phyloP scores from a whole-genome alignment of 139 green algal genomes.

The Ettlia oleoabundans region DNA sequence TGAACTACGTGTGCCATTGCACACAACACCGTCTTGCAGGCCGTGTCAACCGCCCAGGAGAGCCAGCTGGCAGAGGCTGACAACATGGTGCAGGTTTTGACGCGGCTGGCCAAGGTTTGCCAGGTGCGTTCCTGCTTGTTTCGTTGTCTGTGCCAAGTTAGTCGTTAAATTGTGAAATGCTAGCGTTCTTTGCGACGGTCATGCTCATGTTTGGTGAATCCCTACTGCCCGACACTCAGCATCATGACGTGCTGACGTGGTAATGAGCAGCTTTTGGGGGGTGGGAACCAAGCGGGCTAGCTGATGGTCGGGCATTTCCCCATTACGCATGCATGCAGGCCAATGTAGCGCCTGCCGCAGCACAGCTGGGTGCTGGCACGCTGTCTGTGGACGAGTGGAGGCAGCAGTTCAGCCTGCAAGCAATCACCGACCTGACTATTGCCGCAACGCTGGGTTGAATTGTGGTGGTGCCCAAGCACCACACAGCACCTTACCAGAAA shows the following conservation, averaged over 20 bases:
- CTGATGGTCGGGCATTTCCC: not conserved
- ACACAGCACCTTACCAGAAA: too few species aligned
- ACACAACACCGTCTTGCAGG: too few species aligned
- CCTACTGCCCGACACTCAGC: not conserved
- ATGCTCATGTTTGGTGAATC: not conserved
- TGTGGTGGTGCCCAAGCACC: too few species aligned
- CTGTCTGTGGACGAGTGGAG: conserved; percentile 14
- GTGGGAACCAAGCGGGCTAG: too few species aligned
- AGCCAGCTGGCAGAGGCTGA: conserved; percentile 8
- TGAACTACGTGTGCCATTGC: too few species aligned
- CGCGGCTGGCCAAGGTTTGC: conserved; percentile 20
- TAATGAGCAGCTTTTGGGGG: too few species aligned
- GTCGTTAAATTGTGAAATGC: not conserved
- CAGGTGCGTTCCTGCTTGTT: too few species aligned
- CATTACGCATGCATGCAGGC: not conserved
- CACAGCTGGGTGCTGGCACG: conserved; percentile 10
- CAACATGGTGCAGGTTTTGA: conserved; percentile 28
- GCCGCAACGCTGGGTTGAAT: not conserved
- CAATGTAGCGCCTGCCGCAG: not conserved
- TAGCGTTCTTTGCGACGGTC: not conserved
- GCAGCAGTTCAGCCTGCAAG: conserved; percentile 19
- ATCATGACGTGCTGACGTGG: not conserved
- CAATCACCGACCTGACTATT: not conserved
- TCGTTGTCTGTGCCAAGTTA: too few species aligned
- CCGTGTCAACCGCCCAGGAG: not conserved